Percentiles rank a stretch among this genome's conserved stretches.
These are phyloP conservation scores for Mycothermus thermophilus DNA, from an alignment of 495 filamentous ascomycete species.

Conservation along the genomic window DNA sequence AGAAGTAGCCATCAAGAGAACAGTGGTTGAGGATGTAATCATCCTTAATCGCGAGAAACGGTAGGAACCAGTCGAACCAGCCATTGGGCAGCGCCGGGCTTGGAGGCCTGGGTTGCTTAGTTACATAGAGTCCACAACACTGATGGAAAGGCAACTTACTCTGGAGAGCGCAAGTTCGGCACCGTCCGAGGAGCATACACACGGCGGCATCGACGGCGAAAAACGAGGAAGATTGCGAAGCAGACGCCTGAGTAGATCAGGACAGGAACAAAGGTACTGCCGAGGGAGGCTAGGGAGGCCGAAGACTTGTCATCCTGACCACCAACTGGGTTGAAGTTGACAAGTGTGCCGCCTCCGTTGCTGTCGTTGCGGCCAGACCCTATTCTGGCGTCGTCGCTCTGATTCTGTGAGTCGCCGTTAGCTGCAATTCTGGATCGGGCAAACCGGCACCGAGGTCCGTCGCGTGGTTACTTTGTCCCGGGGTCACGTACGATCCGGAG, in stretches of 20 bases:
- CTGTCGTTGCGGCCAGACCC: conserved; percentile 18
- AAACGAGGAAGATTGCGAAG: conserved; percentile 16
- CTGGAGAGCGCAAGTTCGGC: conserved; percentile 13
- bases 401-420: conserved; percentile 9
- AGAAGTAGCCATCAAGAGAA: conserved; percentile 62
- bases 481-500: no score
- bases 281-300: conserved; percentile 20
- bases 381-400: conserved; percentile 16
- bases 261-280: conserved; percentile 40
- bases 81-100: conserved; percentile 54
- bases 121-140: no score
- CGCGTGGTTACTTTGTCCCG: no score
- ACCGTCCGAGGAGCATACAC: conserved; percentile 23
- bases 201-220: conserved; percentile 17
- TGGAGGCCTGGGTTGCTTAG: conserved; percentile 39
- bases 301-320: conserved; percentile 9
- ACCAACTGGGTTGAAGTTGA: conserved; percentile 2
- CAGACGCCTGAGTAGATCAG: conserved; percentile 26
- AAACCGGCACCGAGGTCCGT: no score
- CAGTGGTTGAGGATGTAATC: conserved; percentile 49
- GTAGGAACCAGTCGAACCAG: conserved; percentile 49
- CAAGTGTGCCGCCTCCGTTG: conserved; percentile 14
- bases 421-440: no score
- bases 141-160: conserved; percentile 12
- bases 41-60: conserved; percentile 48